Evolutionary conservation across 805 yeast species (phyloP).

Genomic region (Metschnikowia cerradonensis): DNA sequence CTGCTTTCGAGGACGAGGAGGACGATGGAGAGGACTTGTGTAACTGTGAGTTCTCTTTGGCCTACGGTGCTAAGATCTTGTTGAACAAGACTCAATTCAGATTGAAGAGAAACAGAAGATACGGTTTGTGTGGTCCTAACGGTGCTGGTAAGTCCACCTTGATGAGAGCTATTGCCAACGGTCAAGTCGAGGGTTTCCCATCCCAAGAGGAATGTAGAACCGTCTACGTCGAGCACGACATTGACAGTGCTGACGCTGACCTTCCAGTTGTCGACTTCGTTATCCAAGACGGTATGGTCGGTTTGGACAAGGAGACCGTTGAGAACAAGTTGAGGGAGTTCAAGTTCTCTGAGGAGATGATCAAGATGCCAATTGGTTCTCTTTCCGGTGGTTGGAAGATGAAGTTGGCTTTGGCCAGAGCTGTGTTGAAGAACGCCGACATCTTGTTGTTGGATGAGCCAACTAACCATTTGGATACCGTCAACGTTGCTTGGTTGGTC

Average conservation of each 20-base stretch:
- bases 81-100: slow-evolving; percentile 99
- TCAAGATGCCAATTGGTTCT: slow-evolving; percentile 88
- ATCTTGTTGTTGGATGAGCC: slow-evolving; percentile 98
- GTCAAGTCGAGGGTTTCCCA: slow-evolving; percentile 99
- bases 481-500: slow-evolving; percentile 99
- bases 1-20: slow-evolving; percentile 92
- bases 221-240: slow-evolving; percentile 99
- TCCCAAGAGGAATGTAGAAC: slow-evolving; percentile 98
- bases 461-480: slow-evolving; percentile 99
- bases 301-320: slow-evolving; percentile 66
- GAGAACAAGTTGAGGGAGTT: slow-evolving; percentile 78
- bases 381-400: slow-evolving; percentile 99
- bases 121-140: slow-evolving; percentile 82
- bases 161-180: slow-evolving; percentile 96
- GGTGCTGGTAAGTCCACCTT: slow-evolving; percentile 56
- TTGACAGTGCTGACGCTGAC: slow-evolving; percentile 97
- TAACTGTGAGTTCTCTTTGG: slow-evolving; percentile 99
- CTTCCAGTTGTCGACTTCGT: slow-evolving; percentile 93
- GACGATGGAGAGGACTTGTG: slow-evolving; percentile 99
- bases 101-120: slow-evolving; percentile 98
- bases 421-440: slow-evolving; percentile 97
- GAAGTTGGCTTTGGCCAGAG: slow-evolving; percentile 99
- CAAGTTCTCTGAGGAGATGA: slow-evolving; percentile 92
- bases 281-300: slow-evolving; percentile 73
- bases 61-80: slow-evolving; percentile 99